Evolutionary conservation across 2,329 filamentous ascomycete genomes (phyloP).

Genomic region (Botryotinia calthae): DNA sequence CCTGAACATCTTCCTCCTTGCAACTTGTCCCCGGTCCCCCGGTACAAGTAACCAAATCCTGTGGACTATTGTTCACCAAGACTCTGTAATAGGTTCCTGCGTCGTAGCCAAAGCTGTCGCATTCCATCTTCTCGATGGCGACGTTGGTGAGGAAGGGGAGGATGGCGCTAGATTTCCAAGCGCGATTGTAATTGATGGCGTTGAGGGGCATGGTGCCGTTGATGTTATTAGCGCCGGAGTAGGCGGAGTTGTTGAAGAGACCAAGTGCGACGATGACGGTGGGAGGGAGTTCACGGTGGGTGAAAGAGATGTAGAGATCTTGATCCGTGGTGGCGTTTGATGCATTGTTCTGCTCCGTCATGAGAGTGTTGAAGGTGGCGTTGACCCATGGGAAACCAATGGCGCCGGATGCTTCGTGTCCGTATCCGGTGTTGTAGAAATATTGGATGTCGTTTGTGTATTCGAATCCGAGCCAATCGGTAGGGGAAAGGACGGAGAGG

Average conservation of each 20-base stretch:
- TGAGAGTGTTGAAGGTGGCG: conserved; percentile 45
- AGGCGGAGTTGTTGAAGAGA: conserved; percentile 53
- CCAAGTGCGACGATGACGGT: conserved; percentile 53
- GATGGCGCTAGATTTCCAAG: conserved; percentile 51
- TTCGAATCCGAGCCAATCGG: conserved; percentile 50
- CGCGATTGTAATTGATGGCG: conserved; percentile 48
- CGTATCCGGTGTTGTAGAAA: conserved; percentile 53
- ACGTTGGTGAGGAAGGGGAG: conserved; percentile 54
- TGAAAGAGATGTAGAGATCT: conserved; percentile 55
- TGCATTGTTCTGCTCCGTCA: conserved; percentile 34
- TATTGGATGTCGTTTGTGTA: conserved; percentile 51
- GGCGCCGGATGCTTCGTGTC: conserved; percentile 45
- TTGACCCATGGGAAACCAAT: conserved; percentile 55
- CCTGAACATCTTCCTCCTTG: conserved; percentile 20
- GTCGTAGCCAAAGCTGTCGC: conserved; percentile 48
- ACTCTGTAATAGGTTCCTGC: conserved; percentile 48
- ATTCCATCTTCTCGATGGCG: conserved; percentile 52
- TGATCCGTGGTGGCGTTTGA: conserved; percentile 41
- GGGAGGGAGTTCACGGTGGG: conserved; percentile 53
- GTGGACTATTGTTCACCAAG: conserved; percentile 50
- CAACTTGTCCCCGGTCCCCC: conserved; percentile 51
- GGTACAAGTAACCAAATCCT: conserved; percentile 47
- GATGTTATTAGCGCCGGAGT: conserved; percentile 45
- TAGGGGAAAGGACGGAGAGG: conserved; percentile 44
- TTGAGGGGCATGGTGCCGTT: conserved; percentile 51